These are phyloP conservation scores for Penicillium arizonense DNA, from an alignment of 495 filamentous ascomycete genomes.

Conservation along the genomic window DNA sequence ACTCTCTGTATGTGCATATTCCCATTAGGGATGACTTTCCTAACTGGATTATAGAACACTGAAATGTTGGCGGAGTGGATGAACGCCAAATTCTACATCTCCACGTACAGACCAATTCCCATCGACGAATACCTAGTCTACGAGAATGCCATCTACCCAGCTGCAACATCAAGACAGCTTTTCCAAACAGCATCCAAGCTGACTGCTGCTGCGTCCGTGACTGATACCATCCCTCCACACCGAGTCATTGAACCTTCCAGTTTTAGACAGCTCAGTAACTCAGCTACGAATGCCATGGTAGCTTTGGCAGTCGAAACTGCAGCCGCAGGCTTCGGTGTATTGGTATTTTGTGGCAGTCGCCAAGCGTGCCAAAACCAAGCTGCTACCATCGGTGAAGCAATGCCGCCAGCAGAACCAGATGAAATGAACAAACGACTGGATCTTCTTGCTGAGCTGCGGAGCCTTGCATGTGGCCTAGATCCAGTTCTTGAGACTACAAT, in stretches of 20 bases:
- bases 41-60: slow-evolving; percentile 56
- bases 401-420: slow-evolving; percentile 49
- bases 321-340: slow-evolving; percentile 63
- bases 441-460: slow-evolving; percentile 66
- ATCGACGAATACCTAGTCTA: slow-evolving; percentile 77
- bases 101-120: slow-evolving; percentile 70
- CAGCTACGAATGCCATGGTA: slow-evolving; percentile 67
- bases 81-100: slow-evolving; percentile 67
- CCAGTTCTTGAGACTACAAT: slow-evolving; percentile 63
- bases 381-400: slow-evolving; percentile 58
- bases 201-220: slow-evolving; percentile 29
- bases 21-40: background rate
- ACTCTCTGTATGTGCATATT: slow-evolving; percentile 53
- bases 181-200: slow-evolving; percentile 60
- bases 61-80: slow-evolving; percentile 70
- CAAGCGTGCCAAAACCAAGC: slow-evolving; percentile 64
- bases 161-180: slow-evolving; percentile 59
- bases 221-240: slow-evolving; percentile 40
- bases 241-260: slow-evolving; percentile 53
- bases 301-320: slow-evolving; percentile 67
- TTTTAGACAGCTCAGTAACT: slow-evolving; percentile 60
- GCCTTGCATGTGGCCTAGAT: slow-evolving; percentile 66
- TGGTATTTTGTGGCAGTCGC: slow-evolving; percentile 78
- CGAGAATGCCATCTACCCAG: slow-evolving; percentile 67
- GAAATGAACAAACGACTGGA: slow-evolving; percentile 61